Base-by-base conservation (phyloP, 2,329 filamentous ascomycete species). In the Bipolaris sorokiniana region DNA sequence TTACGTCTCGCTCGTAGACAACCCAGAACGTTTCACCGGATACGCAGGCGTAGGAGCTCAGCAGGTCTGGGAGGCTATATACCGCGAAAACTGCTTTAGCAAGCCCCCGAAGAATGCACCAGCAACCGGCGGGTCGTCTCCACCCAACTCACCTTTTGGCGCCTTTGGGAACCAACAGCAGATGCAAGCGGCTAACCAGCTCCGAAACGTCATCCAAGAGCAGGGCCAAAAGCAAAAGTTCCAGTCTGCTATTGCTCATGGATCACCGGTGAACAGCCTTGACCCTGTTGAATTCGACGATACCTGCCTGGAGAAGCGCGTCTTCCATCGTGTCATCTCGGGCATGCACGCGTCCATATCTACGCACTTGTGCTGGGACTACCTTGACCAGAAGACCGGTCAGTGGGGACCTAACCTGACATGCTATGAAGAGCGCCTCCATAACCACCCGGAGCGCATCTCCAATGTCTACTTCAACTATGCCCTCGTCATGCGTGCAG, bases 391-490 rank as follows among this genome's bases (percentile, higher is more conserved):
- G 79, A 92, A 90, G 1, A 97, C 94, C 0, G 95, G 95, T 56
- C 80, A 92, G 77, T 99, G 95, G 95, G 87, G 89, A 48, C 93
- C 92, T 22, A 99, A 99, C 70, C 77, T 96, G 51, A 82, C 88
- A 62, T 99, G 95, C 82, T 99, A 97, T 83, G 87, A 90, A 72
- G 81, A 88, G 33, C 88, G 95, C n/a, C 84, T 99, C 15, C 91
- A 97, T 76, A 82, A 84, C 20, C 87, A 90, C 74, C 92, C 94
- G 0, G 95, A 99, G 66, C 90, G 94, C 59, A 90, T 99, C 71
- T 95, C 93, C 66, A 99, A 99, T 77, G 84, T 99, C 48, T 99
- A 99, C 81, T 99, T 99, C 82, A 98, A 99, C 84, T 99, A 97
- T 73, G 95, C 95, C 0, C 84, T 99, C n/a, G 84, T 99, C 38